Conservation (phyloP, 208 protist species). For the Wallacemonas rigidus region DNA sequence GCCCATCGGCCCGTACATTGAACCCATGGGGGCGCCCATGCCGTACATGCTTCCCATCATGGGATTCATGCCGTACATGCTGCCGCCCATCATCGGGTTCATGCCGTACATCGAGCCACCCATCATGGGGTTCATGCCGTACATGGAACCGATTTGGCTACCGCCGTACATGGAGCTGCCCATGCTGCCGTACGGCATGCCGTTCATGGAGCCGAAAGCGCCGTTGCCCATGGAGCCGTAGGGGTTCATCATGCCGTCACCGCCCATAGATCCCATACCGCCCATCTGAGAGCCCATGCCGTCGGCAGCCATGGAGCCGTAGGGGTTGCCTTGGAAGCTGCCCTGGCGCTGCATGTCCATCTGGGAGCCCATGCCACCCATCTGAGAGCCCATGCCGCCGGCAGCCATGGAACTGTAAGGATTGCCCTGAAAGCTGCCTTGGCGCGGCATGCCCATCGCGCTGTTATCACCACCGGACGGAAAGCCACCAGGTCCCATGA, state of each 20-base stretch:
- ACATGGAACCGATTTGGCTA: conserved; percentile 24
- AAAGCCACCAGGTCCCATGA: conserved; percentile 6
- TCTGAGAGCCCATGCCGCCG: conserved; percentile 18
- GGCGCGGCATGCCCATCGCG: background rate
- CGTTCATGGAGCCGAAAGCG: conserved; percentile 39
- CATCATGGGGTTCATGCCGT: conserved; percentile 23
- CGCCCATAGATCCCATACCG: conserved; percentile 19
- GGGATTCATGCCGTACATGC: conserved; percentile 27
- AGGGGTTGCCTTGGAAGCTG: background rate
- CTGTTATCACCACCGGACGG: background rate
- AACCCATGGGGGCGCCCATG: conserved; percentile 31
- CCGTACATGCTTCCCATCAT: conserved; percentile 56
- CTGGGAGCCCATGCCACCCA: conserved; percentile 13
- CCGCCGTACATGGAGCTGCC: conserved; percentile 41
- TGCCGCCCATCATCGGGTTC: conserved; percentile 30
- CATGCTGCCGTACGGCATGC: conserved; percentile 30
- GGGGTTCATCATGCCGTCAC: conserved; percentile 22
- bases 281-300: conserved; percentile 21
- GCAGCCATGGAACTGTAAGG: conserved; percentile 18
- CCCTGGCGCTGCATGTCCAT: conserved; percentile 16
- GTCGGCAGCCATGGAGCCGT: conserved; percentile 18
- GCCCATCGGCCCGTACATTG: conserved; percentile 45
- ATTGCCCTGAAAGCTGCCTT: conserved; percentile 4
- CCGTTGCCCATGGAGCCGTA: conserved; percentile 22
- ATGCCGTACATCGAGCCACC: conserved; percentile 30